Percentiles rank a stretch among this genome's conserved stretches.
phyloP scores from a whole-genome alignment of 164 flowering plant genomes.

The Macadamia integrifolia region DNA sequence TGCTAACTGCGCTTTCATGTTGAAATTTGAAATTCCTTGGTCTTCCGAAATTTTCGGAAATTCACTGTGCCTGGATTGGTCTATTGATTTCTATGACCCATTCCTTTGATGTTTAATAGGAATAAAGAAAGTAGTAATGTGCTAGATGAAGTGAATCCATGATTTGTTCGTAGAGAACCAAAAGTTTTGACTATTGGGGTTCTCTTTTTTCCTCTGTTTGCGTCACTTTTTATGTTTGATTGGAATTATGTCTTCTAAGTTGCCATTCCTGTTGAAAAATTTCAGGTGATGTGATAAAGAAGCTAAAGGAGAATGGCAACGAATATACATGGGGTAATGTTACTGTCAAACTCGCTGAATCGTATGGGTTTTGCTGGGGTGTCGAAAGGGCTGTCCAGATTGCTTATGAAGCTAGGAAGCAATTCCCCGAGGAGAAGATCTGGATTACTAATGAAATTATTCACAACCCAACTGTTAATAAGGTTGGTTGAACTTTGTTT shows the following conservation, averaged over 20 bases:
- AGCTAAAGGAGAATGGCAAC: slow-evolving; percentile 71
- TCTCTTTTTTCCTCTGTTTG: background rate
- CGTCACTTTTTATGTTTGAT: background rate
- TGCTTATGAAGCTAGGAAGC: slow-evolving; percentile 94
- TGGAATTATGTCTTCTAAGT: background rate
- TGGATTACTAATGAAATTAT: slow-evolving; percentile 95
- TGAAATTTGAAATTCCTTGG: background rate
- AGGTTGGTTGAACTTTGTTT: slow-evolving; percentile 34
- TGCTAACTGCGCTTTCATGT: background rate
- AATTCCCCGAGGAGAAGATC: slow-evolving; percentile 78
- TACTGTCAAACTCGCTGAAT: slow-evolving; percentile 77
- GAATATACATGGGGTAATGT: slow-evolving; percentile 91
- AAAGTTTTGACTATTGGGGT: no score
- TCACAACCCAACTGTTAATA: slow-evolving; percentile 91
- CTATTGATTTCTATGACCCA: no score
- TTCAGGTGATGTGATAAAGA: slow-evolving; percentile 83
- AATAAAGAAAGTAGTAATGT: no score
- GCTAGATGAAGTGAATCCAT: no score
- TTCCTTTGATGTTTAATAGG: no score
- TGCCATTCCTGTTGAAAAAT: background rate
- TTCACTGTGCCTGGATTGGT: no score
- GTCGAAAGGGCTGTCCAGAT: slow-evolving; percentile 99
- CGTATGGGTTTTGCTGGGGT: slow-evolving; percentile 98
- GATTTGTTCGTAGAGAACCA: no score
- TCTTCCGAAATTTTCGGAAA: no score